These are phyloP conservation scores for Russula ochroleuca DNA, from an alignment of 768 basidiomycete genomes.

Conservation along the genomic window DNA sequence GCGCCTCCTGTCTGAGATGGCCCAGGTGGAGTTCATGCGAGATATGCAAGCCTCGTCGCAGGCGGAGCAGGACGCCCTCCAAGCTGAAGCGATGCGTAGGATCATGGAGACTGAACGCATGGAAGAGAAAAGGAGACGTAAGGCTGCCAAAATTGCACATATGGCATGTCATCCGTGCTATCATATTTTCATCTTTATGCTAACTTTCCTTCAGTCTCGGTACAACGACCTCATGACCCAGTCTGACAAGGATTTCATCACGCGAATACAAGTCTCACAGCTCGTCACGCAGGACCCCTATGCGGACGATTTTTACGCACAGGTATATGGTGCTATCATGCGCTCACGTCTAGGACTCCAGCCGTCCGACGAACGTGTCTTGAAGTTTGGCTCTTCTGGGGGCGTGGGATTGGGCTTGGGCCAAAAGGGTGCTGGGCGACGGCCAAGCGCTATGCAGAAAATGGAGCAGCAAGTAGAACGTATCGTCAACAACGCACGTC, in stretches of 20 bases:
- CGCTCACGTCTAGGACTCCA: slow-evolving; percentile 75
- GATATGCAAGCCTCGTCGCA: slow-evolving; percentile 58
- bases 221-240: slow-evolving; percentile 97
- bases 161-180: slow-evolving; percentile 53
- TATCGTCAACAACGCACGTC: slow-evolving; percentile 86
- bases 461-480: slow-evolving; percentile 96
- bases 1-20: slow-evolving; percentile 69
- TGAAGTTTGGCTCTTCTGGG: slow-evolving; percentile 79
- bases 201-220: slow-evolving; percentile 52
- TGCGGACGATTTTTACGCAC: slow-evolving; percentile 97
- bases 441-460: slow-evolving; percentile 83
- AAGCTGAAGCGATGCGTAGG: slow-evolving; percentile 78
- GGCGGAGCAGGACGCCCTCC: slow-evolving; percentile 63
- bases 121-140: slow-evolving; percentile 78
- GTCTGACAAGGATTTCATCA: slow-evolving; percentile 99
- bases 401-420: slow-evolving; percentile 82
- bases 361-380: slow-evolving; percentile 67
- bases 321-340: slow-evolving; percentile 84
- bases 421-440: slow-evolving; percentile 60
- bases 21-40: slow-evolving; percentile 62
- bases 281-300: slow-evolving; percentile 97
- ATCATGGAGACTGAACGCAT: slow-evolving; percentile 87
- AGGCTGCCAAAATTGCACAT: slow-evolving; percentile 81
- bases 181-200: background rate
- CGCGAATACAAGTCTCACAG: slow-evolving; percentile 97